Percentiles rank a stretch among this genome's conserved stretches.
Conservation (phyloP, 1,139 yeast genomes). For the Candida glucosophila region DNA sequence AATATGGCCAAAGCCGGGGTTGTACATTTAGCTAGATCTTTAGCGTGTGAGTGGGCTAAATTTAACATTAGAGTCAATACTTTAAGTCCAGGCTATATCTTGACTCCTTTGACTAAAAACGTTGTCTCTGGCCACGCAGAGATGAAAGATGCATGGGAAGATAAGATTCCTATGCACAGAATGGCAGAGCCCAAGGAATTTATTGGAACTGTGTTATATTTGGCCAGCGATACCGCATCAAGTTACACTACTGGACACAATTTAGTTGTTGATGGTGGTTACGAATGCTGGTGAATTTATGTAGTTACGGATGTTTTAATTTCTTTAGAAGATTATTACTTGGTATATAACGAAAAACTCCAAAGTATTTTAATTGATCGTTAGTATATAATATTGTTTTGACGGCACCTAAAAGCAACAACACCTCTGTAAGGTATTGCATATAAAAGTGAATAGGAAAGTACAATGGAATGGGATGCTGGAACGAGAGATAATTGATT, state of each 20-base stretch:
- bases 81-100: constrained; percentile 40
- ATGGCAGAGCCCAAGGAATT: constrained; percentile 47
- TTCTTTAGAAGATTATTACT: too few species aligned
- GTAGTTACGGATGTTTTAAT: too few species aligned
- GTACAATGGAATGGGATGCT: too few species aligned
- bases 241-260: constrained; percentile 44
- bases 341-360: too few species aligned
- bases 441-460: too few species aligned
- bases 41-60: constrained; percentile 47
- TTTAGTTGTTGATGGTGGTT: constrained; percentile 44
- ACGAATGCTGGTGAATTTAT: constrained; percentile 29
- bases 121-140: constrained; percentile 37
- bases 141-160: constrained; percentile 42
- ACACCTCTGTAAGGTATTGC: too few species aligned
- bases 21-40: constrained; percentile 38
- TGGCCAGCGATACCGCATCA: constrained; percentile 38
- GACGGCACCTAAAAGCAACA: too few species aligned
- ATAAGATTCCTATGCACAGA: constrained; percentile 40
- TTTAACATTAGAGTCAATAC: constrained; percentile 42
- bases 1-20: constrained; percentile 47
- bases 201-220: constrained; percentile 38
- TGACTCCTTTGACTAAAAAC: constrained; percentile 41
- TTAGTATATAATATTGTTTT: too few species aligned
- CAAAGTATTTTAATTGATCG: too few species aligned
- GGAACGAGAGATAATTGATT: too few species aligned